These are phyloP conservation scores for Suillus lakei DNA, from an alignment of 768 basidiomycete genomes.

Conservation along the genomic window DNA sequence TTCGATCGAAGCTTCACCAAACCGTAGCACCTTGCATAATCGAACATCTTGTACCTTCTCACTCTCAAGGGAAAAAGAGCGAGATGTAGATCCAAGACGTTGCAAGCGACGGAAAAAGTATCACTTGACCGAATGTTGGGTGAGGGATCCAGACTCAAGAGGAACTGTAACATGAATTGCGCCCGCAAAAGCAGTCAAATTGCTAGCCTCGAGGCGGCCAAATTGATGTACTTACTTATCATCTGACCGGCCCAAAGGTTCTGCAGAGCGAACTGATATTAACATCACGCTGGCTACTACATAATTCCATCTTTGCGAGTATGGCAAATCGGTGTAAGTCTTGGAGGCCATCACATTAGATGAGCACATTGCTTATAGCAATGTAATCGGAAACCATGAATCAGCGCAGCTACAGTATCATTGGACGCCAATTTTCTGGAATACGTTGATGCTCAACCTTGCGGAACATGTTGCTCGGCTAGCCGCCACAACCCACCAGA, in stretches of 20 bases:
- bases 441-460: not conserved
- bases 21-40: conserved; percentile 21
- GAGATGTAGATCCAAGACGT: conserved; percentile 42
- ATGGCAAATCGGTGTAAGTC: too few species aligned
- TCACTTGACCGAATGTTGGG: conserved; percentile 35
- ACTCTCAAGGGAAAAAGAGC: conserved; percentile 41
- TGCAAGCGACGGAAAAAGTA: conserved; percentile 36
- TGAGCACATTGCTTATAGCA: not conserved
- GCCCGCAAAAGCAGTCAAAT: conserved; percentile 31
- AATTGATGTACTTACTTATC: too few species aligned
- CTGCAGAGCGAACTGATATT: too few species aligned
- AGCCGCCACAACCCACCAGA: not conserved
- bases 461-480: not conserved
- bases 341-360: not conserved
- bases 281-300: too few species aligned
- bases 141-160: conserved; percentile 44
- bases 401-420: not conserved
- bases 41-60: conserved; percentile 28
- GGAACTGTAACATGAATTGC: conserved; percentile 38
- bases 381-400: not conserved
- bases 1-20: conserved; percentile 16
- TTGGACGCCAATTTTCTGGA: not conserved
- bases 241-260: too few species aligned
- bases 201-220: not conserved
- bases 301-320: too few species aligned